Evolutionary conservation across 2,329 filamentous ascomycete genomes (phyloP).

Genomic region (Plenodomus tracheiphilus): DNA sequence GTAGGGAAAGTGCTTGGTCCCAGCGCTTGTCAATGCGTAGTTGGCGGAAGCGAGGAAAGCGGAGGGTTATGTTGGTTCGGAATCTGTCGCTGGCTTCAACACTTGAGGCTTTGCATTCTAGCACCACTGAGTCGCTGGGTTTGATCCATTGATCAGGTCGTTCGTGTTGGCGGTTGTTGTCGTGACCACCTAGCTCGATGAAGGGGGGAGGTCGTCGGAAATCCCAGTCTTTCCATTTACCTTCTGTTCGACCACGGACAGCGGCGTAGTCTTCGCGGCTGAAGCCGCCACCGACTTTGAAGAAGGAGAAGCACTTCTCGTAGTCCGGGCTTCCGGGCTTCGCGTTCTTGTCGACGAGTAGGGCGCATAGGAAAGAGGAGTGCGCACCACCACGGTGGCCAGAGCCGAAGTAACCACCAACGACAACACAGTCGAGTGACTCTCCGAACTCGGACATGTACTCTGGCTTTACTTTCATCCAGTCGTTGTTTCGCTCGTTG

Average conservation of each 20-base stretch:
- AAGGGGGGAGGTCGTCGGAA: conserved; percentile 73
- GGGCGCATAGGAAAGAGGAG: conserved; percentile 87
- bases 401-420: conserved; percentile 91
- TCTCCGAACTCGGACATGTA: conserved; percentile 98
- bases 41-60: conserved; percentile 87
- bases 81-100: conserved; percentile 77
- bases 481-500: conserved; percentile 90
- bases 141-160: conserved; percentile 91
- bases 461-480: conserved; percentile 98
- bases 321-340: conserved; percentile 59
- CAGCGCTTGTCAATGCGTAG: conserved; percentile 83
- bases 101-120: conserved; percentile 86
- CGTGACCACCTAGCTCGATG: conserved; percentile 74
- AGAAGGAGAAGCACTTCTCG: conserved; percentile 89
- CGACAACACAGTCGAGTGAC: conserved; percentile 82
- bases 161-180: conserved; percentile 72
- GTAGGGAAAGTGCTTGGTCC: conserved; percentile 75
- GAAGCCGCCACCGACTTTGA: conserved; percentile 96
- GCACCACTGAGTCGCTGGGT: conserved; percentile 81
- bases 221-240: conserved; percentile 91
- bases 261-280: conserved; percentile 80
- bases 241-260: conserved; percentile 81
- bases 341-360: conserved; percentile 73
- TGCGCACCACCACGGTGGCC: conserved; percentile 80
- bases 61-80: conserved; percentile 73